Percentiles rank a stretch among this genome's conserved stretches.
These are phyloP conservation scores for Entomophthora muscae DNA, from an alignment of 371 early-diverging fungal genomes.

Conservation along the genomic window DNA sequence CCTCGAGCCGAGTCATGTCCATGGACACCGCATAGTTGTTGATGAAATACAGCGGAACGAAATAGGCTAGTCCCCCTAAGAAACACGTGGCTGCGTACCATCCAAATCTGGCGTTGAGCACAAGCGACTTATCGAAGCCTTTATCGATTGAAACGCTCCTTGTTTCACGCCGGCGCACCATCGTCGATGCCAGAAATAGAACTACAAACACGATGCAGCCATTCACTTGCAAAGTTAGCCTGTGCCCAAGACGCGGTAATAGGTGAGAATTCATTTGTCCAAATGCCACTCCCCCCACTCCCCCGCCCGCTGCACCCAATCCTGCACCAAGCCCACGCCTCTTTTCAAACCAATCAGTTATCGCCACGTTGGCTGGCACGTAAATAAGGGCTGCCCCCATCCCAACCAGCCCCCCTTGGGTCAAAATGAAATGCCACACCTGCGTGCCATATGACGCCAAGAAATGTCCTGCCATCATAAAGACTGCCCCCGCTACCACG, in stretches of 20 bases:
- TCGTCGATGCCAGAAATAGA: no score
- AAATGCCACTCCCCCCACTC: conserved; percentile 48
- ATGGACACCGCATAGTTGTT: conserved; percentile 16
- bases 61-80: conserved; percentile 17
- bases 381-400: conserved; percentile 36
- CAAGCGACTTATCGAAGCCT: no score
- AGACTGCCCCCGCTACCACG: neutral
- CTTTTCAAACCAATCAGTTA: no score
- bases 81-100: no score
- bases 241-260: conserved; percentile 12
- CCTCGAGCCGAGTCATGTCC: conserved; percentile 19
- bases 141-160: no score
- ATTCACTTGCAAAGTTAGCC: conserved; percentile 15
- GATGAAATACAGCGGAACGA: conserved; percentile 22
- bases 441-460: conserved; percentile 3
- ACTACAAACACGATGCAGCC: conserved; percentile 11
- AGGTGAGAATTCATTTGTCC: conserved; percentile 16
- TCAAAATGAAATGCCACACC: conserved; percentile 41
- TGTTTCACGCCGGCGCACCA: no score
- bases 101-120: no score
- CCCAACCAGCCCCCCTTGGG: conserved; percentile 48
- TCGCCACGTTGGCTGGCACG: no score
- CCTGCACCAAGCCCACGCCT: conserved; percentile 53
- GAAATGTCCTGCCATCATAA: neutral
- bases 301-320: conserved; percentile 52